Percentiles rank a stretch among this genome's conserved stretches.
phyloP scores from a whole-genome alignment of 2,329 filamentous ascomycete species.

The Dactylonectria macrodidyma region DNA sequence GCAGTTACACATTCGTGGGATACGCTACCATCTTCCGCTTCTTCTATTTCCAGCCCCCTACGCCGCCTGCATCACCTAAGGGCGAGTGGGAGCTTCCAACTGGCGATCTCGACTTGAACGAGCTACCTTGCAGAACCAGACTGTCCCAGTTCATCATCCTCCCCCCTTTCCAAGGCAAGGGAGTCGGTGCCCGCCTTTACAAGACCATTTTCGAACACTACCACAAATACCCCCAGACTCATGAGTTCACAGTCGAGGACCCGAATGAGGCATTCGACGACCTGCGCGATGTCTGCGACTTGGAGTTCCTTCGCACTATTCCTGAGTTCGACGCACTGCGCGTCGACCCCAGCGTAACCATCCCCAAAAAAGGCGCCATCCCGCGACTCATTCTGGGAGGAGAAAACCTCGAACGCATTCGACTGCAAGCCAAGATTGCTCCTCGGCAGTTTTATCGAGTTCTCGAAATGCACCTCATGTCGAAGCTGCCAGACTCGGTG shows the following conservation, averaged over 20 bases:
- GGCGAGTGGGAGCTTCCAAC: constrained; percentile 61
- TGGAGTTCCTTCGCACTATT: constrained; percentile 73
- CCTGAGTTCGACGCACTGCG: constrained; percentile 71
- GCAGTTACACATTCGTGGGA: constrained; percentile 86
- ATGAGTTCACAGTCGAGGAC: constrained; percentile 93
- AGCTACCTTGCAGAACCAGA: constrained; percentile 82
- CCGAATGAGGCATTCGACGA: constrained; percentile 90
- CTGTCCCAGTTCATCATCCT: constrained; percentile 96
- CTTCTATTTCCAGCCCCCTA: constrained; percentile 73
- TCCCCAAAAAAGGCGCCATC: constrained; percentile 64
- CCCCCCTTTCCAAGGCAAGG: constrained; percentile 86
- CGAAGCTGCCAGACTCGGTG: constrained; percentile 68
- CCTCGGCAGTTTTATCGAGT: constrained; percentile 83
- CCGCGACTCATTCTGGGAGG: constrained; percentile 72
- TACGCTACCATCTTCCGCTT: constrained; percentile 94
- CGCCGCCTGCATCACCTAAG: constrained; percentile 58
- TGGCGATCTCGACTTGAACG: constrained; percentile 65
- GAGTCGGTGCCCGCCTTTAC: constrained; percentile 87
- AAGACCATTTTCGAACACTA: constrained; percentile 81
- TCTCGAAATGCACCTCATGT: constrained; percentile 82
- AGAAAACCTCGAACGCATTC: constrained; percentile 69
- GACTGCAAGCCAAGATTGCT: constrained; percentile 77
- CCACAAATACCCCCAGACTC: constrained; percentile 76
- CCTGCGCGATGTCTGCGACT: constrained; percentile 81
- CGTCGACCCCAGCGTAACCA: constrained; percentile 66